phyloP scores from a whole-genome alignment of 805 yeast species.

The Nakazawaea wyomingensis region DNA sequence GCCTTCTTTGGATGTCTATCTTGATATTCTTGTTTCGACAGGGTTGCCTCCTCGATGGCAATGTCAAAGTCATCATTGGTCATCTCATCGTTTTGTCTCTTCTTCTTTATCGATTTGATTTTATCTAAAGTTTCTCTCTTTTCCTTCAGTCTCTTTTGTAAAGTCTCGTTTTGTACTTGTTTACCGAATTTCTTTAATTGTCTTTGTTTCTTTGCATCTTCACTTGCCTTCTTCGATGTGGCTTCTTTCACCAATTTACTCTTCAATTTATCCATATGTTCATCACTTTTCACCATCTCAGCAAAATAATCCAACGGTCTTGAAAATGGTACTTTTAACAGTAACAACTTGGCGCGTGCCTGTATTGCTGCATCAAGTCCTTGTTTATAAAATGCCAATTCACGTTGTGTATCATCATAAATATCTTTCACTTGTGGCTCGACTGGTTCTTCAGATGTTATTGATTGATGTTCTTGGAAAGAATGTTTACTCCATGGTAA shows the following conservation, averaged over 20 bases:
- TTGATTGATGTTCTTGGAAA: slow-evolving; percentile 79
- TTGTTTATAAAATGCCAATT: slow-evolving; percentile 91
- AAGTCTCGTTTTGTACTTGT: slow-evolving; percentile 90
- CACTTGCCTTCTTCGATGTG: slow-evolving; percentile 78
- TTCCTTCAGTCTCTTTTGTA: slow-evolving; percentile 90
- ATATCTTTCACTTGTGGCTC: slow-evolving; percentile 75
- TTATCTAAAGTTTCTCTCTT: slow-evolving; percentile 87
- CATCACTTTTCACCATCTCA: slow-evolving; percentile 97
- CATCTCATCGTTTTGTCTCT: slow-evolving; percentile 75
- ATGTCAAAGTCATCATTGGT: slow-evolving; percentile 75
- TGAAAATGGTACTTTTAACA: slow-evolving; percentile 78
- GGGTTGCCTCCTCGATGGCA: slow-evolving; percentile 89
- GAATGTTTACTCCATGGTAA: slow-evolving; percentile 61
- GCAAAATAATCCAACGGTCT: slow-evolving; percentile 97
- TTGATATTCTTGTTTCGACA: slow-evolving; percentile 41
- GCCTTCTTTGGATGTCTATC: slow-evolving; percentile 38
- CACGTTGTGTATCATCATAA: slow-evolving; percentile 94
- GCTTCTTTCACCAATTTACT: slow-evolving; percentile 72
- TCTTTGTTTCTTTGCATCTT: slow-evolving; percentile 92
- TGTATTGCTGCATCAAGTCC: slow-evolving; percentile 77
- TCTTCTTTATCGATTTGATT: slow-evolving; percentile 85
- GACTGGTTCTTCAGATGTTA: slow-evolving; percentile 55
- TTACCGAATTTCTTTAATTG: slow-evolving; percentile 95
- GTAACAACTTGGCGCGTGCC: slow-evolving; percentile 61
- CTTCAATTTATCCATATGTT: slow-evolving; percentile 94